Evolutionary conservation across 2,329 filamentous ascomycete species (phyloP).

Genomic region (Colletotrichum graminicola): DNA sequence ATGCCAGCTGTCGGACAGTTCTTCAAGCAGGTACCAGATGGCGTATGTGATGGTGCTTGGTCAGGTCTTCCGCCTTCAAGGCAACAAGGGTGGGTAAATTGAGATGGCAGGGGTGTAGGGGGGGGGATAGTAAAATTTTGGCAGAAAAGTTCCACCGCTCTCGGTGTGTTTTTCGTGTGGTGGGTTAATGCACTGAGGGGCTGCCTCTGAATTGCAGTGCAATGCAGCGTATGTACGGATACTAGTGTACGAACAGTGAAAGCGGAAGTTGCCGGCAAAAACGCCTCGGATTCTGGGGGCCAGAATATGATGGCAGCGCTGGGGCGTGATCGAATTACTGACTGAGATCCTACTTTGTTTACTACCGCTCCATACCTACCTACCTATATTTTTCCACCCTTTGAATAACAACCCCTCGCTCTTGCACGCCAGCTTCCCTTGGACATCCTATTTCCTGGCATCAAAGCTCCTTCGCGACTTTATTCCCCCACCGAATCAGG

Average conservation of each 20-base stretch:
- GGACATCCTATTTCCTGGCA: slow-evolving; percentile 24
- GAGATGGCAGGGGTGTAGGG: neutral
- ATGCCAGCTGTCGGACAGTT: neutral
- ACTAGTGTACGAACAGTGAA: too few relatives aligned
- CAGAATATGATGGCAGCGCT: slow-evolving; percentile 29
- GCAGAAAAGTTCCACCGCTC: slow-evolving; percentile 25
- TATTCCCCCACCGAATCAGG: slow-evolving; percentile 21
- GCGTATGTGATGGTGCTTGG: neutral
- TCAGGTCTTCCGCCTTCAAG: neutral
- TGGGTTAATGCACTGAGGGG: neutral
- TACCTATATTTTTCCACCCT: slow-evolving; percentile 39
- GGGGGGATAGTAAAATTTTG: neutral
- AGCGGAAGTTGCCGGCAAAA: slow-evolving; percentile 40
- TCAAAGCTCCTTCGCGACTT: slow-evolving; percentile 34
- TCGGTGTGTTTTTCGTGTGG: slow-evolving; percentile 5
- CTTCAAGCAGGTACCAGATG: neutral
- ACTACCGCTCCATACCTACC: slow-evolving; percentile 34
- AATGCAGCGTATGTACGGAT: neutral
- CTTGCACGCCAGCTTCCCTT: slow-evolving; percentile 36
- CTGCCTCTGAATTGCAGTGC: slow-evolving; percentile 11
- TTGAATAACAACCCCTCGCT: slow-evolving; percentile 41
- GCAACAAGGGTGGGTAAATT: neutral
- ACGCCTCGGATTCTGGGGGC: slow-evolving; percentile 28
- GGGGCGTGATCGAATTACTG: slow-evolving; percentile 30
- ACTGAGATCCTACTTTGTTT: slow-evolving; percentile 41